Evolutionary conservation across 805 yeast species (phyloP), one percentile per base, ranked within the genome.

Genomic region (Cyberlindnera maclurae): DNA sequence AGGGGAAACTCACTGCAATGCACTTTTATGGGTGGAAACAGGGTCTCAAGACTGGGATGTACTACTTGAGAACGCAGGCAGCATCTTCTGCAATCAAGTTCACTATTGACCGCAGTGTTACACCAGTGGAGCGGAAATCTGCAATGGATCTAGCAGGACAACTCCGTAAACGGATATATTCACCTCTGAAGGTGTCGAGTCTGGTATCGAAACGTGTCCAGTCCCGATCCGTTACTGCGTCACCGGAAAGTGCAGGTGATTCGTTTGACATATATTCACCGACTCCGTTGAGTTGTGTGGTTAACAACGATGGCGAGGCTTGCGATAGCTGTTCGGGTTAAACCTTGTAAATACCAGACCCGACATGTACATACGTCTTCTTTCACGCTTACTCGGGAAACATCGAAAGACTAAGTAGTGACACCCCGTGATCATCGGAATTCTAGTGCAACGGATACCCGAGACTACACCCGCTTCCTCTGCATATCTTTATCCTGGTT

Each of bases 11-110:
- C 58, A 93, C 97, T 5, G 79, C 93, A 48, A 93, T 93, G 97
- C 98, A 93, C 63, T 93, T 93, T 71, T 90, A 93, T 59, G 97
- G 96, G 34, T 93, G 98, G 98, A 84, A 85, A 70, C 87, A 84
- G 70, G 98, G 98, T 44, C 75, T 93, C 60, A 93, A 93, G 74
- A 93, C 98, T 5, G 98, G 98, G 57, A 90, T 93, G 94, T 93
- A 93, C 71, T 93, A 93, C 65, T 70, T 93, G 62, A 81, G 97
- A 65, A 90, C 97, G 10, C 95, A 86, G 71, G 96, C 97, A 44
- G 98, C 98, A 15, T 77, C 96, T 31, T 84, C 95, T 37, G 97
- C 98, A 34, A 93, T 93, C 58, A 95, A 90, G 68, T 90, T 88
- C 63, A 83, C 93, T 13, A 72, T 82, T 38, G 85, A 77, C 49